phyloP scores from a whole-genome alignment of 495 filamentous ascomycete genomes.

The Zalerion maritima region DNA sequence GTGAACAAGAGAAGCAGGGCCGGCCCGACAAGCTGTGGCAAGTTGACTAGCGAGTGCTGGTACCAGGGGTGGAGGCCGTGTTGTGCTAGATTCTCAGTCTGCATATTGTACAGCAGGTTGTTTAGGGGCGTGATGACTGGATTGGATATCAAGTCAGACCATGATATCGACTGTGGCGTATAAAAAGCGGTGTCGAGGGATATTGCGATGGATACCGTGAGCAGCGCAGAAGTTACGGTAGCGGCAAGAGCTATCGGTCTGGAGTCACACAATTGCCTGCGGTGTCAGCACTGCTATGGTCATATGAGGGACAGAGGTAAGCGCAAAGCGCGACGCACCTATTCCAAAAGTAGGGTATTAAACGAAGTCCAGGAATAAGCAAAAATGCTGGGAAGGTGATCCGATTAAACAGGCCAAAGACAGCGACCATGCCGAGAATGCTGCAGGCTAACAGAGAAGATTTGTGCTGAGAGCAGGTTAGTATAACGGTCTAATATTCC shows the following conservation, averaged over 20 bases:
- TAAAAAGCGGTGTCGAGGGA: conserved; percentile 77
- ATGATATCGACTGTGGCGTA: conserved; percentile 36
- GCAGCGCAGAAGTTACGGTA: conserved; percentile 41
- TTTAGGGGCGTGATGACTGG: conserved; percentile 82
- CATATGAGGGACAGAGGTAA: background rate
- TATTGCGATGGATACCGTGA: conserved; percentile 57
- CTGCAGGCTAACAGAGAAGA: conserved; percentile 60
- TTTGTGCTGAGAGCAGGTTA: conserved; percentile 36
- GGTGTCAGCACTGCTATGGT: background rate
- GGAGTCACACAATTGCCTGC: conserved; percentile 12
- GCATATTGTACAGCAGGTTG: conserved; percentile 77
- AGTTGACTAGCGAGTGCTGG: conserved; percentile 73
- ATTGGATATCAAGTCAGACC: conserved; percentile 36
- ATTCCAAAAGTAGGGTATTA: conserved; percentile 70
- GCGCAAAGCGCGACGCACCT: conserved; percentile 38
- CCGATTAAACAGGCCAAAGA: conserved; percentile 84
- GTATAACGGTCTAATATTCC: conserved; percentile 3
- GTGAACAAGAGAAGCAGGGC: conserved; percentile 55
- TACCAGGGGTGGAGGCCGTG: conserved; percentile 90
- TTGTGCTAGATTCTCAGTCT: conserved; percentile 60
- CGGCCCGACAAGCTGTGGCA: conserved; percentile 84
- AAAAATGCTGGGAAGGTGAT: conserved; percentile 94
- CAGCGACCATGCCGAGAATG: conserved; percentile 62
- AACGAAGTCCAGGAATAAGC: conserved; percentile 60
- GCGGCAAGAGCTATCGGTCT: conserved; percentile 57